phyloP scores from a whole-genome alignment of 257 asterid genomes.

The Salvia hispanica region DNA sequence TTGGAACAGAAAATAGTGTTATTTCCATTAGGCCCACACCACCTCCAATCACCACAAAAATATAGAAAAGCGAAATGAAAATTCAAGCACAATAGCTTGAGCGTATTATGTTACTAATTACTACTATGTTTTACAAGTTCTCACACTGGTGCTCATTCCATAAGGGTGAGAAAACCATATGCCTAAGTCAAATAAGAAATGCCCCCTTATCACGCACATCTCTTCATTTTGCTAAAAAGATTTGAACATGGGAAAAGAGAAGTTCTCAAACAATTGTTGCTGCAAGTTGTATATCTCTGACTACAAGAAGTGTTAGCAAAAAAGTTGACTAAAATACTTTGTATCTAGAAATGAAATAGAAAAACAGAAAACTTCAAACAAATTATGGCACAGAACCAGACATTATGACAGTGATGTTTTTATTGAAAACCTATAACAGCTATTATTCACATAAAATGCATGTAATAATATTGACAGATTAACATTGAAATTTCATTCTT shows the following conservation, averaged over 20 bases:
- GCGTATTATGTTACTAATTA: neutral
- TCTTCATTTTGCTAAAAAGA: neutral
- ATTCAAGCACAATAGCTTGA: neutral
- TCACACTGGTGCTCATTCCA: neutral
- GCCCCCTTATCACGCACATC: neutral
- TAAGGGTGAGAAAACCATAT: neutral
- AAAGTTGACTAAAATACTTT: neutral
- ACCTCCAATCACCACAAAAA: too few relatives aligned
- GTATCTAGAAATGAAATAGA: neutral
- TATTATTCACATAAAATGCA: neutral
- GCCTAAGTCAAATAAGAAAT: neutral
- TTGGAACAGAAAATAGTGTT: slow-evolving; percentile 14
- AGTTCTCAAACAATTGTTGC: neutral
- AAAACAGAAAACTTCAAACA: neutral
- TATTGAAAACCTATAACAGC: neutral
- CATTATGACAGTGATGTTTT: neutral
- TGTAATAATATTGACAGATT: neutral
- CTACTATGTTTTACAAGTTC: neutral
- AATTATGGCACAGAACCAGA: neutral
- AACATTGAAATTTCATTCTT: neutral
- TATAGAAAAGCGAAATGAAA: neutral
- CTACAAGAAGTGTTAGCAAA: neutral
- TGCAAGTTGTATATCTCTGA: neutral
- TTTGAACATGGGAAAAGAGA: neutral
- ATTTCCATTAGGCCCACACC: too few relatives aligned